Percentiles rank a stretch among this genome's conserved stretches.
Conservation (phyloP, 371 early-diverging fungal genomes). For the Catenaria anguillulae region DNA sequence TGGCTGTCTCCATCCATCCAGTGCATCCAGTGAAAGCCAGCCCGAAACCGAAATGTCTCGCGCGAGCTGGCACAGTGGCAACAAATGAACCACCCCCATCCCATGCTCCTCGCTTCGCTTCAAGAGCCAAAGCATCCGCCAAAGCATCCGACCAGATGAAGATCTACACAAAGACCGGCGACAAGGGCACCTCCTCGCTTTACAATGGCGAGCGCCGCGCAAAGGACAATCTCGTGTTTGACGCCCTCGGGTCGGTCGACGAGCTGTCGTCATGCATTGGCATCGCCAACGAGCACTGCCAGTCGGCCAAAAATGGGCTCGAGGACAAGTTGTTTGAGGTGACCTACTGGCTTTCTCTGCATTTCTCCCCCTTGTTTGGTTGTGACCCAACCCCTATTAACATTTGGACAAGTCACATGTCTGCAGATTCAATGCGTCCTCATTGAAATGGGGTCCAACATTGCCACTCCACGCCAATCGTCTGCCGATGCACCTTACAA, state of each 20-base stretch:
- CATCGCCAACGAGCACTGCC: slow-evolving; percentile 50
- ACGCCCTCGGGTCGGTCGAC: slow-evolving; percentile 72
- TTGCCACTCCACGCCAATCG: slow-evolving; percentile 69
- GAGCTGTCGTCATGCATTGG: slow-evolving; percentile 49
- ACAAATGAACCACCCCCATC: too few species aligned
- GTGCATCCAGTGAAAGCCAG: too few species aligned
- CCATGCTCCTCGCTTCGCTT: too few species aligned
- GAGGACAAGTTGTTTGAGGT: background rate
- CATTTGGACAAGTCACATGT: too few species aligned
- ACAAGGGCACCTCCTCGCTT: slow-evolving; percentile 77
- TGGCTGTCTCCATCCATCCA: too few species aligned
- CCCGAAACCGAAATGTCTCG: too few species aligned
- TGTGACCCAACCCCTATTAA: too few species aligned
- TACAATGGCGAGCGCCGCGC: slow-evolving; percentile 76
- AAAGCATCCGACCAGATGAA: slow-evolving; percentile 15
- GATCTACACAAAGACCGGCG: slow-evolving; percentile 88
- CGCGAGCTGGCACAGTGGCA: too few species aligned
- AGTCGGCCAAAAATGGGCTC: slow-evolving; percentile 27
- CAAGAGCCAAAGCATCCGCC: too few species aligned
- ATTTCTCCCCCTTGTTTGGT: too few species aligned
- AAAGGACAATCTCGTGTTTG: slow-evolving; percentile 81
- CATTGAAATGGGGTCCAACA: slow-evolving; percentile 76
- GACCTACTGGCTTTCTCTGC: too few species aligned
- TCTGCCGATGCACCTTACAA: slow-evolving; percentile 25
- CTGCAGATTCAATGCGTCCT: slow-evolving; percentile 70